Evolutionary conservation across 1,284 basidiomycete genomes (phyloP), one percentile per base, ranked within the genome.

Genomic region (Irpex lacteus): DNA sequence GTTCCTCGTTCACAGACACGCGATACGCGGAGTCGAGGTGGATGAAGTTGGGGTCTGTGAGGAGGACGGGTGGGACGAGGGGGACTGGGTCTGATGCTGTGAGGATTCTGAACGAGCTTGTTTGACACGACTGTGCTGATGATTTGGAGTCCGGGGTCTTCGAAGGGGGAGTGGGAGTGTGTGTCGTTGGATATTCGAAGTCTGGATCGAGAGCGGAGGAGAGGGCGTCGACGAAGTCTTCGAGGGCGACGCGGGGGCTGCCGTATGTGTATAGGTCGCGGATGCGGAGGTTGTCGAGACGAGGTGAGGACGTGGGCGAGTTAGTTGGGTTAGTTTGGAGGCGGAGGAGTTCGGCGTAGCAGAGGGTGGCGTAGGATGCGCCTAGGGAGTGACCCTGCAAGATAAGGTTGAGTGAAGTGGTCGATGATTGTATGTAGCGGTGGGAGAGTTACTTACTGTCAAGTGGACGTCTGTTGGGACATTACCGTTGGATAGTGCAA

Each of bases 231-330:
- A 55, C 62, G 37, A 66, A 66, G 40, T 66, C 65, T n/a, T 36
- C 60, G 1, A 66, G 59, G 4, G 62, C 62, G n/a, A 66, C 37
- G 21, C 65, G 62, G 19, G 65, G 65, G 40, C 62, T 61, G 44
- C 65, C 65, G 38, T 59, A 66, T 44, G 55, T 64, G 57, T 66
- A 66, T 4, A 66, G 18, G 60, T 66, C 65, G n/a, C 65, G 62
- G 4, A 63, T 47, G n/a, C 40, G 40, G 40, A 47, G 40, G 40
- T 47, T 47, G 40, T 13, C 5, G 0, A 13, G 40, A 4, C 1
- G 21, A 15, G 54, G 13, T 47, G 54, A 34, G 32, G 32, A 4
- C 32, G 32, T 32, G 5, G 5, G 32, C 32, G 32, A 44, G 5
- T 59, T 4, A 19, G 62, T 1, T 37, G 47, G 11, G 1, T 58